Evolutionary conservation across 177 flowering plant species (phyloP), one percentile per base, ranked within the genome.

Genomic region (Vitis hybrid): DNA sequence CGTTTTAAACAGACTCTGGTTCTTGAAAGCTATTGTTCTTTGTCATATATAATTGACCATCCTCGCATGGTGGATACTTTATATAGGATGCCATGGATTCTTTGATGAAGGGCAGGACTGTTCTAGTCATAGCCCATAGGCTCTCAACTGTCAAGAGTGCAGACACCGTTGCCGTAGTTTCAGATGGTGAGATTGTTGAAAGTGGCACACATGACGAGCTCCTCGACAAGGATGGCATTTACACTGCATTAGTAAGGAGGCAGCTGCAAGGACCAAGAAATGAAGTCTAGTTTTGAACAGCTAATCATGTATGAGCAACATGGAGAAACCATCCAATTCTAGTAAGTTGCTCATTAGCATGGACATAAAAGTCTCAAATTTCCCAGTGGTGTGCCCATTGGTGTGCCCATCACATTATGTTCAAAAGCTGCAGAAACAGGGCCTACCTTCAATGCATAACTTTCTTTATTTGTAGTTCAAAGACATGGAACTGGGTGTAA

Each of bases 11-110:
- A 41, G 46, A 41, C 46, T 41, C 46, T 41, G 4, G 46, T 41
- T 41, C 46, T 41, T 41, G 46, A 1, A 41, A 8, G 46, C 46
- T 7, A 0, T 41, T 17, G 48, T 62, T 48, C 17, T 62, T 21
- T 61, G 18, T 32, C 57, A 54, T 13, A n/a, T 54, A 13, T 14
- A 60, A 21, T 46, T 64, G 48, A 55, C 61, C 35, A 70, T n/a
- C 30, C 41, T 51, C 63, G 17, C 35, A 24, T 61, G 65, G 50
- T 66, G 24, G 8, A 15, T 70, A 56, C 9, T 14, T 17, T 58
- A 1, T 70, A 30, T 66, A 95, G 99, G 99, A 95, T 78, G 99
- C 99, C 61, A 92, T 96, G 99, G 98, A 96, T 67, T 92, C 94
- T 35, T 73, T 96, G 61, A 92, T 96, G 99, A 87, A 82, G 74